These are phyloP conservation scores for Herpotrichia juniperi DNA, from an alignment of 2,329 filamentous ascomycete species.

Conservation along the genomic window DNA sequence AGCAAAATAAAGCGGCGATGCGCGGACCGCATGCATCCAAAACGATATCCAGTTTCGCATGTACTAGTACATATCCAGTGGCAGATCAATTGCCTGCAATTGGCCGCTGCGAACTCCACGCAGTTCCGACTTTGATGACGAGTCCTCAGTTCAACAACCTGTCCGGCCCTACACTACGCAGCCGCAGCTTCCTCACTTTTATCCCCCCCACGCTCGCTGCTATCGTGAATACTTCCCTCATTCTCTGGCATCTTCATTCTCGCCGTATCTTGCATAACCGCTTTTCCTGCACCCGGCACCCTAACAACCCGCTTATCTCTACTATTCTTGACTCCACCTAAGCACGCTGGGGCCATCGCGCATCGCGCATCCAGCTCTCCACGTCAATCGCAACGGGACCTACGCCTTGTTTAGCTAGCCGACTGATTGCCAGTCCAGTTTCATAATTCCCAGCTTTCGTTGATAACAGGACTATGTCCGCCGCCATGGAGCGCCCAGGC, in stretches of 20 bases:
- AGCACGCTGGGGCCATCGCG: conserved; percentile 24
- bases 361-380: conserved; percentile 15
- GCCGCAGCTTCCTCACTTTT: background rate
- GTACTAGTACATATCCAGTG: background rate
- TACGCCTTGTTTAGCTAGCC: conserved; percentile 26
- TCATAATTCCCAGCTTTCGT: conserved; percentile 12
- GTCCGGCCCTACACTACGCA: background rate
- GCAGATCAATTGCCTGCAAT: background rate
- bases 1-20: too few relatives aligned
- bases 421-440: conserved; percentile 24
- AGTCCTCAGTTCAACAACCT: background rate
- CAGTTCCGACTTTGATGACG: conserved; percentile 10
- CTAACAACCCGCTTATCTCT: conserved; percentile 14
- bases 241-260: conserved; percentile 13
- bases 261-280: background rate
- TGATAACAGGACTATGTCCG: conserved; percentile 32
- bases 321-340: conserved; percentile 13
- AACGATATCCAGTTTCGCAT: conserved; percentile 1
- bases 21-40: background rate
- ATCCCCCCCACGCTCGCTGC: background rate
- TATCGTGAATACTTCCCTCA: background rate
- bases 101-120: background rate
- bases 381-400: conserved; percentile 18
- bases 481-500: conserved; percentile 28
- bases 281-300: background rate